phyloP scores from a whole-genome alignment of 2,329 filamentous ascomycete genomes.

The Hypoxylon sp. region DNA sequence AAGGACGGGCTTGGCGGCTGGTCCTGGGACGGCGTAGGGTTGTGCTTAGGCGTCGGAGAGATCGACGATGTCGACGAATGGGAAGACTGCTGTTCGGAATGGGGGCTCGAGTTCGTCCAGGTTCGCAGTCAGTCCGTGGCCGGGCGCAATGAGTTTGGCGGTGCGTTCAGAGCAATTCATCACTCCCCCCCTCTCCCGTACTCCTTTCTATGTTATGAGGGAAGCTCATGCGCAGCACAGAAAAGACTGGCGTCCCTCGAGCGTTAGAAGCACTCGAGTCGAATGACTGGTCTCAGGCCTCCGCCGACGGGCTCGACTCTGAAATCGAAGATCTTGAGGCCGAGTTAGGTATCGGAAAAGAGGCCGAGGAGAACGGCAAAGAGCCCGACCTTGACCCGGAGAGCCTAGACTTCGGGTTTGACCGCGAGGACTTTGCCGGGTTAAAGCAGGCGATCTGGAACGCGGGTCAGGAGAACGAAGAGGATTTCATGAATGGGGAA shows the following conservation, averaged over 20 bases:
- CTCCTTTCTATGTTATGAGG: background rate
- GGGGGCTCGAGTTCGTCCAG: constrained; percentile 70
- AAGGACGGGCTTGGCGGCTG: constrained; percentile 65
- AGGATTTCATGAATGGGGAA: constrained; percentile 33
- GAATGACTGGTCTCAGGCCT: constrained; percentile 66
- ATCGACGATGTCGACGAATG: constrained; percentile 60
- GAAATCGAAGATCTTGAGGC: constrained; percentile 49
- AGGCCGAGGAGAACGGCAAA: constrained; percentile 42
- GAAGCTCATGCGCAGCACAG: constrained; percentile 46
- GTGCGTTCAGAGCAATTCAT: constrained; percentile 48
- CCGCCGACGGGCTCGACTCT: constrained; percentile 44
- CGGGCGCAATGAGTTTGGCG: constrained; percentile 65
- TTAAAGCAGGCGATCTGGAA: constrained; percentile 62
- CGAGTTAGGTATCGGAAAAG: constrained; percentile 36
- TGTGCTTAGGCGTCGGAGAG: constrained; percentile 65
- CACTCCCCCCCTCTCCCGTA: too few species aligned
- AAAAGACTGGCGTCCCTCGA: constrained; percentile 66
- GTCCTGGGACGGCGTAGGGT: constrained; percentile 69
- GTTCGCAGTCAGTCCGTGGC: constrained; percentile 51
- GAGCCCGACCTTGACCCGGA: constrained; percentile 52
- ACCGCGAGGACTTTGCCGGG: constrained; percentile 60
- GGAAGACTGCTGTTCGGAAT: constrained; percentile 66
- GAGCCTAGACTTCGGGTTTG: constrained; percentile 61
- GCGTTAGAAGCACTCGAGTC: constrained; percentile 68
- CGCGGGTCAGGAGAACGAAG: constrained; percentile 42